Evolutionary conservation across 345 rosid genomes (phyloP).

Genomic region (Arabidopsis arenosa): DNA sequence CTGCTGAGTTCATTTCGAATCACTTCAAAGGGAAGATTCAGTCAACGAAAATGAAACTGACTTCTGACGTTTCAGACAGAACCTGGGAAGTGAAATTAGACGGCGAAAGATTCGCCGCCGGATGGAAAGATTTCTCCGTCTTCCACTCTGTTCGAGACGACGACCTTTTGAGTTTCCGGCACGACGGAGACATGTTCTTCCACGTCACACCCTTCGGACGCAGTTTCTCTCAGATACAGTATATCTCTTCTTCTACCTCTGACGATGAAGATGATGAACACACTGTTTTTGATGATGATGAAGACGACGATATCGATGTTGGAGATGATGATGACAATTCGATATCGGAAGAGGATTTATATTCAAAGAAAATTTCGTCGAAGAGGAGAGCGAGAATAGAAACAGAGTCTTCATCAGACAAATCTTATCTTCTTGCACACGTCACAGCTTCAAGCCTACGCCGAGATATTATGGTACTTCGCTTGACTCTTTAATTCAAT

Average conservation of each 20-base stretch:
- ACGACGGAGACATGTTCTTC: conserved; percentile 35
- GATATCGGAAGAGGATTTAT: neutral
- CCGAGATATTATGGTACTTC: conserved; percentile 13
- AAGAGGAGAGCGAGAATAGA: conserved; percentile 32
- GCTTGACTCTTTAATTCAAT: neutral
- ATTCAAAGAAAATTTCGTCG: conserved; percentile 9
- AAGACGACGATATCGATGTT: neutral
- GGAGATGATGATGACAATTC: neutral
- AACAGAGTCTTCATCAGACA: conserved; percentile 16
- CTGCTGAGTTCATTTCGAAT: conserved; percentile 22
- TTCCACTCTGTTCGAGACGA: conserved; percentile 30
- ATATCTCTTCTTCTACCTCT: conserved; percentile 25
- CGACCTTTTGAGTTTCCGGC: conserved; percentile 40
- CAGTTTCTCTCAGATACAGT: conserved; percentile 28
- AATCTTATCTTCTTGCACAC: conserved; percentile 28
- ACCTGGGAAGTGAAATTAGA: conserved; percentile 36
- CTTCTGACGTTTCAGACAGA: conserved; percentile 31
- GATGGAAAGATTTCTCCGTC: conserved; percentile 34
- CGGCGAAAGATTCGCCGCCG: conserved; percentile 23
- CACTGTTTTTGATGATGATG: neutral
- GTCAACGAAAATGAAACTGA: conserved; percentile 30
- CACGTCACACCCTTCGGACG: conserved; percentile 38
- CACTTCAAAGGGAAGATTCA: conserved; percentile 16
- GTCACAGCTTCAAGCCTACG: conserved; percentile 29
- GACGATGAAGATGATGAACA: conserved; percentile 30